Evolutionary conservation across 2,329 filamentous ascomycete species (phyloP), one percentile per base, ranked within the genome.

Genomic region (Xylariales sp.): DNA sequence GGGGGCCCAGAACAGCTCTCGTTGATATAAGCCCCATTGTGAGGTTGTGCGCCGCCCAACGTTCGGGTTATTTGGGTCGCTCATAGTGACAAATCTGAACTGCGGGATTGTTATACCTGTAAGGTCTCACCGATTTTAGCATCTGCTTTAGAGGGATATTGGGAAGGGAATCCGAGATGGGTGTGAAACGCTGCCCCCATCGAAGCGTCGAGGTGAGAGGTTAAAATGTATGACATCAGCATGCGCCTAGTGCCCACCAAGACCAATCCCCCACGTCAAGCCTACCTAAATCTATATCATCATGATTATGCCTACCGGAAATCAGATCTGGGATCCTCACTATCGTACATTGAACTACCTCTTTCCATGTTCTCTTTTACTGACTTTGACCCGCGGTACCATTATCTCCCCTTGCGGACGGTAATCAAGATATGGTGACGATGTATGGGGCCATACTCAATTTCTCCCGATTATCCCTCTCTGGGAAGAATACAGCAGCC

Each of bases 11-110:
- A 76, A 76, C 5, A 74, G 64, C 49, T 75, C 74, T 10, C 72
- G 69, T 30, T 76, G 75, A 39, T 74, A 72, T 12, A 75, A 70
- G 0, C 55, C 71, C 74, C 74, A 76, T 73, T 76, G 75, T 9
- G 75, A 71, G 23, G 74, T 76, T 45, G 53, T 72, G 32, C 75
- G 72, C 14, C 71, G 72, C 9, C 59, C 48, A 48, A 73, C 65
- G 45, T 76, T 76, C 18, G 73, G 73, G 63, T 76, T 76, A 16
- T 69, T 70, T 3, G 74, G 72, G 60, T 76, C 70, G 50, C 74
- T 76, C 75, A 76, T 76, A 54, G 28, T 71, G 28, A 34, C 36
- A 34, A 48, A 18, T 36, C 45, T 48, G 4, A 3, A n/a, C 6
- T 8, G 8, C 45, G 3, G 18, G n/a, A 48, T 48, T 16, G 45